Evolutionary conservation across 768 basidiomycete genomes (phyloP).

Genomic region (Fomitopsis serialis): DNA sequence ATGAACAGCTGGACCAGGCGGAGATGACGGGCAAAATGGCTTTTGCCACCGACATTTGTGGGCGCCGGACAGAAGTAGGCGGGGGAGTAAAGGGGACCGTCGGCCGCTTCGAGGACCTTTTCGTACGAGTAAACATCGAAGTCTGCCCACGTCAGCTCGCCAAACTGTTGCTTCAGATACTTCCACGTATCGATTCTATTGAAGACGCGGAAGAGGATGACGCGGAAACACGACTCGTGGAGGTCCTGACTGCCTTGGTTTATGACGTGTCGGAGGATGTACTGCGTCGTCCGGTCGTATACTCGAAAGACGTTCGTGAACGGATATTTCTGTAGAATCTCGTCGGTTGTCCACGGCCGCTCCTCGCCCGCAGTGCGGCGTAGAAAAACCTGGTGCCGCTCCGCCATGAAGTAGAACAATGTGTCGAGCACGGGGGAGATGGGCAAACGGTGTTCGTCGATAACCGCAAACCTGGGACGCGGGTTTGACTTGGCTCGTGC

Average conservation of each 20-base stretch:
- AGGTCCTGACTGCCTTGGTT: slow-evolving; percentile 57
- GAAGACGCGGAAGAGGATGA: slow-evolving; percentile 67
- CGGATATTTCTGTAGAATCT: slow-evolving; percentile 44
- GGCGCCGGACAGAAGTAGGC: slow-evolving; percentile 73
- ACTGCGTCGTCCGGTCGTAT: slow-evolving; percentile 67
- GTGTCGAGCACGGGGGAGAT: slow-evolving; percentile 23
- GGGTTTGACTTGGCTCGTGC: background rate
- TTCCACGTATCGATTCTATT: slow-evolving; percentile 73
- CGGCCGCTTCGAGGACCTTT: slow-evolving; percentile 37
- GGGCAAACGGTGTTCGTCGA: slow-evolving; percentile 19
- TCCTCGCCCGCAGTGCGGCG: slow-evolving; percentile 22
- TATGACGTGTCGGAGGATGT: slow-evolving; percentile 62
- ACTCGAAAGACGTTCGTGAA: slow-evolving; percentile 79
- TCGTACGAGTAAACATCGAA: slow-evolving; percentile 52
- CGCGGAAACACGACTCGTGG: slow-evolving; percentile 64
- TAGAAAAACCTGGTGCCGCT: slow-evolving; percentile 25
- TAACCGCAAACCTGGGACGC: slow-evolving; percentile 8
- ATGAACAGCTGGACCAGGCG: slow-evolving; percentile 41
- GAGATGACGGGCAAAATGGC: slow-evolving; percentile 56
- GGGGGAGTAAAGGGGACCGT: slow-evolving; percentile 52
- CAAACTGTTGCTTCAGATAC: slow-evolving; percentile 43
- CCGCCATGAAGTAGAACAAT: slow-evolving; percentile 26
- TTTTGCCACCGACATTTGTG: slow-evolving; percentile 37
- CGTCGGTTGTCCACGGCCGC: slow-evolving; percentile 58
- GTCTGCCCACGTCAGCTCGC: slow-evolving; percentile 54